Conservation (phyloP, 73 alveolate species). For the Paramecium octaurelia region DNA sequence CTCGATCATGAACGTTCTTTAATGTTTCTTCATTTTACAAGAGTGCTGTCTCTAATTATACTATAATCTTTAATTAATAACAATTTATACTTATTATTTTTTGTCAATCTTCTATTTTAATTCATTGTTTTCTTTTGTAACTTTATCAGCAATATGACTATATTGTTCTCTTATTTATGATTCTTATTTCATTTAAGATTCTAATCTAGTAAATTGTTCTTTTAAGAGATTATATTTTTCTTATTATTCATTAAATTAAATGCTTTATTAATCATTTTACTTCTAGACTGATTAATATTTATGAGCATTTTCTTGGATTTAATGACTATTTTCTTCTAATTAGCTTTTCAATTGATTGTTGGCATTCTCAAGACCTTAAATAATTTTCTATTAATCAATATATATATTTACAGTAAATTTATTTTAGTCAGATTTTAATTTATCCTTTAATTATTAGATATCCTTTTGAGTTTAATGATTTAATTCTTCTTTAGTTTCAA, state of each 20-base stretch:
- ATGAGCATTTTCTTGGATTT: not conserved
- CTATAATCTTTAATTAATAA: not conserved
- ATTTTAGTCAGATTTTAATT: not conserved
- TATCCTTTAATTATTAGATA: not conserved
- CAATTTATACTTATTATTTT: not conserved
- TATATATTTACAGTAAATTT: not conserved
- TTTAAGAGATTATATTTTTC: not conserved
- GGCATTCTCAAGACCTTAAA: not conserved
- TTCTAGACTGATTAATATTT: not conserved
- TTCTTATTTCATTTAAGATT: not conserved
- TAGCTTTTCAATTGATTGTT: not conserved
- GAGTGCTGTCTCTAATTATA: not conserved
- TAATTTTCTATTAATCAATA: not conserved
- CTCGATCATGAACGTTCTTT: slow-evolving; percentile 37
- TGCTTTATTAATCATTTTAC: not conserved
- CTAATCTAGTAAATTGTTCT: not conserved
- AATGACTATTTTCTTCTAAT: not conserved
- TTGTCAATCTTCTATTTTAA: slow-evolving; percentile 8
- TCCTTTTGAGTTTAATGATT: not conserved
- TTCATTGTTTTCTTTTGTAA: slow-evolving; percentile 26
- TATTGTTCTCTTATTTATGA: slow-evolving; percentile 20
- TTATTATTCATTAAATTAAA: not conserved
- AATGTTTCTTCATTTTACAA: slow-evolving; percentile 35
- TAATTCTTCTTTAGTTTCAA: not conserved
- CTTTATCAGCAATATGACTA: slow-evolving; percentile 22